Evolutionary conservation across 2,329 filamentous ascomycete genomes (phyloP), one percentile per base, ranked within the genome.

Genomic region (Corynespora cassiicola): DNA sequence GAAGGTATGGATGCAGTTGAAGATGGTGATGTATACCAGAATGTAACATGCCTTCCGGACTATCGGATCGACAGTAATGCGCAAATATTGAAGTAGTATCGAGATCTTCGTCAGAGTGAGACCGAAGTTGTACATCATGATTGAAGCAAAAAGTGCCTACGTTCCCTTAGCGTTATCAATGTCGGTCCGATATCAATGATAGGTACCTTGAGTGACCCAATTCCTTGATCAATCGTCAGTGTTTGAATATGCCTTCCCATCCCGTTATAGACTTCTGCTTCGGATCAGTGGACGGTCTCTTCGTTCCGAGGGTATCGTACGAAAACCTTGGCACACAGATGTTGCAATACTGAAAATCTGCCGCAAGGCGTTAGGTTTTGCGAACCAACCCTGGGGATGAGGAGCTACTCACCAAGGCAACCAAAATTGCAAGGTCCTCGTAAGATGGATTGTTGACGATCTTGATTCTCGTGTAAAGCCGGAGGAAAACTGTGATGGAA

Each of bases 101-200:
- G 47, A 50, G 16, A 45, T 17, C 31, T 53, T 53, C 12, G 39
- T 50, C 1, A 46, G 12, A 4, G 44, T 45, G 4, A 53, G 34
- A 14, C 37, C 38, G 23, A 53, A 48, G 21, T 50, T 50, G 36
- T 52, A 52, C 33, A 39, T 47, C 20, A 53, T 48, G 38, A 51
- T 53, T 27, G 41, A 46, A 3, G 44, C 50, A 19, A 39, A 51
- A 5, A 51, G 41, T 19, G 50, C 44, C 50, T 53, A 31, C 1
- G 18, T 5, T 23, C 4, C 29, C 39, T 19, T 38, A 8, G 16
- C 9, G 31, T 23, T 11, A 43, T 12, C 11, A 6, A 3, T 15
- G 18, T 11, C 22, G 11, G 27, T 4, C 15, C 19, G 10, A 5
- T 35, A 22, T n/a, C n/a, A 20, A 16, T 19, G 20, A 27, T 2